Base-by-base conservation (phyloP, 345 rosid species). In the Populus ilicifolia region DNA sequence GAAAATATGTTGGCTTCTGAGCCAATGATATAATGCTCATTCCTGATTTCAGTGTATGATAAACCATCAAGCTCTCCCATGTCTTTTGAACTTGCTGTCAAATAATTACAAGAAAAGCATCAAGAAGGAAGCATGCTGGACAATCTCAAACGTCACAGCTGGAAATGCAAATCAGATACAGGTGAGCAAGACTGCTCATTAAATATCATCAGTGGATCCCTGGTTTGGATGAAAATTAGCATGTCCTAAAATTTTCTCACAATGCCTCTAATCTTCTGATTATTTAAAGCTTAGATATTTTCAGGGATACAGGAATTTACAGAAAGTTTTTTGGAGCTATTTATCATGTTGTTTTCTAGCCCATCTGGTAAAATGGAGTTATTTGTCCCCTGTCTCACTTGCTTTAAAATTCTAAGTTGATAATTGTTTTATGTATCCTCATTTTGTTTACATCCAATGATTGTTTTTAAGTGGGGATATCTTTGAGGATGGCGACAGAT, bases 71-170 rank as follows among this genome's bases (percentile, higher is more conserved):
- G 84, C 75, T 13, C 80, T 81, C 39, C 75, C 81, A 20, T 74
- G 75, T 69, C 81, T 81, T 52, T 41, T 77, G 71, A 81, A 52
- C 67, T 75, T 81, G 50, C 71, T 81, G 72, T 41, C 74, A 11
- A 25, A 62, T 20, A 73, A 81, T 69, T 54, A 61, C 65, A 77
- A 81, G 75, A 81, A 81, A 72, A 81, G 84, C 78, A 77, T 81
- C 7, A 74, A 69, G 78, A 81, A 81, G n/a, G 84, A 81, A 81
- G 84, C 80, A 29, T 81, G 84, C 65, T 81, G 84, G 84, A 81
- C 84, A 68, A 81, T 81, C 29, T 81, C 84, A 39, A 81, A 81
- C 46, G 70, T 81, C 18, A 81, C 84, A n/a, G 84, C 84, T 23
- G 84, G 84, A 63, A 81, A 77, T 72, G 67, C 52, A 30, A 67